Conservation (phyloP, 2,329 filamentous ascomycete species). For the Beauveria sp. region DNA sequence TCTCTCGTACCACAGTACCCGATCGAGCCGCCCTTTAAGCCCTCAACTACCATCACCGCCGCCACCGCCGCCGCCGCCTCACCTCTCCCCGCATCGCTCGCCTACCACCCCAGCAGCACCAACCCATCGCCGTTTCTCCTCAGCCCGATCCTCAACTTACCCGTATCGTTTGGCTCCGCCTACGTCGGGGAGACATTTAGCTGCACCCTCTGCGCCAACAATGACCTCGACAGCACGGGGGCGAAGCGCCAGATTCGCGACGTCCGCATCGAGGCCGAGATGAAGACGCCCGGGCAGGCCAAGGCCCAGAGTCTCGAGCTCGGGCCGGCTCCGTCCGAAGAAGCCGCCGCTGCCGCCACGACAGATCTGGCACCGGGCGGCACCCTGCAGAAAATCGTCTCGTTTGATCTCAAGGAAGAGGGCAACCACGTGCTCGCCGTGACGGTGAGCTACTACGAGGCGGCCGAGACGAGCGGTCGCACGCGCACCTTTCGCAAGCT, state of each 20-base stretch:
- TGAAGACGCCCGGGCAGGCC: conserved; percentile 71
- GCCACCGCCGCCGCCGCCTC: conserved; percentile 21
- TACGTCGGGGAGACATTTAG: conserved; percentile 94
- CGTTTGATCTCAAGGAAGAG: conserved; percentile 86
- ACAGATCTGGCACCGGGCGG: conserved; percentile 50
- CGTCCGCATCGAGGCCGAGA: conserved; percentile 80
- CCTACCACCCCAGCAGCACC: conserved; percentile 48
- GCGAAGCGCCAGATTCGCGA: conserved; percentile 48
- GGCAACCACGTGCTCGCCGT: conserved; percentile 90
- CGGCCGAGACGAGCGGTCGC: conserved; percentile 59
- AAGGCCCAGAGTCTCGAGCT: conserved; percentile 59
- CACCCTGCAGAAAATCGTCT: conserved; percentile 73
- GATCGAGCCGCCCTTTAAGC: conserved; percentile 38
- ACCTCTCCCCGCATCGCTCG: conserved; percentile 59
- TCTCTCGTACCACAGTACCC: conserved; percentile 66
- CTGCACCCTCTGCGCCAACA: conserved; percentile 93
- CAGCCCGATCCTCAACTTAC: conserved; percentile 67
- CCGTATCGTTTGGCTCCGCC: conserved; percentile 84
- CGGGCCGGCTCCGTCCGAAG: conserved; percentile 23
- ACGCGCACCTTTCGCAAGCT: conserved; percentile 86
- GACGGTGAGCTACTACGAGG: conserved; percentile 90
- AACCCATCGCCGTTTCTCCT: conserved; percentile 51
- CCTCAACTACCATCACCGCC: conserved; percentile 31
- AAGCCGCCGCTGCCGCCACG: not conserved
- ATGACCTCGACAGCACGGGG: conserved; percentile 46